These are phyloP conservation scores for Cytospora mali DNA, from an alignment of 2,329 filamentous ascomycete genomes.

Conservation along the genomic window DNA sequence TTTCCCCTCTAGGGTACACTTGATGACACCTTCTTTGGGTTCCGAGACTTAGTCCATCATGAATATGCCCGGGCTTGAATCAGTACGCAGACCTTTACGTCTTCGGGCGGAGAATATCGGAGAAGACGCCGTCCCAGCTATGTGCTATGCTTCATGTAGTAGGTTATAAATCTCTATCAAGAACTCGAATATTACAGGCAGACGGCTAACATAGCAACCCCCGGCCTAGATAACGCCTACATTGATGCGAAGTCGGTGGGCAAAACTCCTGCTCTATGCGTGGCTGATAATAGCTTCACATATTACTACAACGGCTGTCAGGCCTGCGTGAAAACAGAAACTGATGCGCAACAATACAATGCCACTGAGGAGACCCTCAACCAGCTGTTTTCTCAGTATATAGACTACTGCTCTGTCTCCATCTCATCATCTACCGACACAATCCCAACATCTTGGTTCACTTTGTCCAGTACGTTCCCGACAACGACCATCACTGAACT, in stretches of 20 bases:
- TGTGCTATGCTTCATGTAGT: constrained; percentile 1
- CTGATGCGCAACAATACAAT: no score
- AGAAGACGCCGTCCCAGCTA: not conserved
- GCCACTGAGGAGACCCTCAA: not conserved
- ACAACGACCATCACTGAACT: not conserved
- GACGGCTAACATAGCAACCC: not conserved
- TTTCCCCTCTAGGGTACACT: no score
- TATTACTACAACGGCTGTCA: not conserved
- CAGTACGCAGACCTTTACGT: not conserved
- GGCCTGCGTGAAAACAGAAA: not conserved
- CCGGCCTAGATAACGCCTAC: not conserved
- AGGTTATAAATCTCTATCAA: not conserved
- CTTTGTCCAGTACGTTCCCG: not conserved
- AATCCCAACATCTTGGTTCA: not conserved
- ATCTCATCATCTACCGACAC: not conserved
- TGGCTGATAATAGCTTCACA: not conserved
- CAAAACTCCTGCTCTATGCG: not conserved
- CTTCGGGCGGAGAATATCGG: not conserved
- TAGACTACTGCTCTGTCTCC: not conserved
- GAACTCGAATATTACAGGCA: no score
- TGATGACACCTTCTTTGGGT: not conserved
- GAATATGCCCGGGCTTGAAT: not conserved
- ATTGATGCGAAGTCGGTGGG: not conserved
- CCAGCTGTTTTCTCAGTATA: not conserved
- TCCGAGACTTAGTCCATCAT: not conserved